Conservation (phyloP, 306 rosid genomes). For the Carpinus viminea region DNA sequence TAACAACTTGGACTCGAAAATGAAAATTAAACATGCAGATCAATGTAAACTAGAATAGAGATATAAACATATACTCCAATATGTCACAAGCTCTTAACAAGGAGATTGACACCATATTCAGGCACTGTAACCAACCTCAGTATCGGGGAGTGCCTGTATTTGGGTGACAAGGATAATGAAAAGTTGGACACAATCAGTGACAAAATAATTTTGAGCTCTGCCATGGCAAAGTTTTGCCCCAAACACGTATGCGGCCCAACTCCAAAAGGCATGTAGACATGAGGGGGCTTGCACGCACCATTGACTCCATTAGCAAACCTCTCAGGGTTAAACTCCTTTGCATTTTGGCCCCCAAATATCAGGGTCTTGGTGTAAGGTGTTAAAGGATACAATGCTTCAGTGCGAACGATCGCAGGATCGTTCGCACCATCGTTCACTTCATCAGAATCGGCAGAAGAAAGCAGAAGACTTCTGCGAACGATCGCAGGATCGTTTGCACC, state of each 20-base stretch:
- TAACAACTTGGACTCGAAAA: too few relatives aligned
- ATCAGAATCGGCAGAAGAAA: too few relatives aligned
- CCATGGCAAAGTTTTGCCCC: constrained; percentile 34
- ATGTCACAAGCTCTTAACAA: constrained; percentile 32
- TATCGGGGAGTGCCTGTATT: constrained; percentile 34
- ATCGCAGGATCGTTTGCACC: too few relatives aligned
- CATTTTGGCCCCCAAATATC: too few relatives aligned
- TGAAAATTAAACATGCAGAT: too few relatives aligned
- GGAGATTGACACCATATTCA: constrained; percentile 40
- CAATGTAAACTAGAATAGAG: too few relatives aligned
- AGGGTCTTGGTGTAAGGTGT: too few relatives aligned
- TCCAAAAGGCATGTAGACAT: constrained; percentile 43
- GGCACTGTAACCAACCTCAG: constrained; percentile 27
- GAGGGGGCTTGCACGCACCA: constrained; percentile 36
- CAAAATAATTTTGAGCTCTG: constrained; percentile 35
- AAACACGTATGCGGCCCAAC: constrained; percentile 35
- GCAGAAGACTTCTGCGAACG: too few relatives aligned
- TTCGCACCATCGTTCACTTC: too few relatives aligned
- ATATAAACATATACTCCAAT: too few relatives aligned
- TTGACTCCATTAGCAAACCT: constrained; percentile 21
- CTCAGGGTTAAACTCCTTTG: constrained; percentile 29
- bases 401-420: too few relatives aligned
- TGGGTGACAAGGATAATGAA: constrained; percentile 40
- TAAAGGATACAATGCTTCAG: too few relatives aligned
- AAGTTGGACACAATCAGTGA: constrained; percentile 44